A percentile compares a stretch with the other conserved stretches of the same genome.
Conservation (phyloP, 176 grass and related monocot species). For the Musa schizocarpa region DNA sequence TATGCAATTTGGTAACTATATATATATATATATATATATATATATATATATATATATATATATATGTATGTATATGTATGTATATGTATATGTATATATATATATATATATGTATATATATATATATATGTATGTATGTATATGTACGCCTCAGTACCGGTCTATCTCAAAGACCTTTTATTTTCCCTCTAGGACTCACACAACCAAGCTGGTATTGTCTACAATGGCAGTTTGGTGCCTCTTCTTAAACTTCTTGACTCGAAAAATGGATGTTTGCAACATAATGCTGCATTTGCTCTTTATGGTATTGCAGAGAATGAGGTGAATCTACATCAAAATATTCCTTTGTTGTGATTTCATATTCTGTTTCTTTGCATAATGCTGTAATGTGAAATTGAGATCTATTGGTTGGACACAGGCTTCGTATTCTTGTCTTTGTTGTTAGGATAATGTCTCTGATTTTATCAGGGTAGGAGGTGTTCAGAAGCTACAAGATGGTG, state of each 20-base stretch:
- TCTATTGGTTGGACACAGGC: neutral
- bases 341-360: neutral
- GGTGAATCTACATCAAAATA: constrained; percentile 29
- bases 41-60: too few relatives aligned
- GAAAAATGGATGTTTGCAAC: constrained; percentile 97
- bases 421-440: neutral
- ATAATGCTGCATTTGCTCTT: constrained; percentile 99
- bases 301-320: constrained; percentile 99
- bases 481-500: constrained; percentile 92
- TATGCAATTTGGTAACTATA: too few relatives aligned
- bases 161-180: neutral
- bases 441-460: constrained; percentile 83
- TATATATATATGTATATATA: too few relatives aligned
- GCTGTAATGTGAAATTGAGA: neutral
- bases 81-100: too few relatives aligned
- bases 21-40: too few relatives aligned
- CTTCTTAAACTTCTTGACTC: constrained; percentile 98
- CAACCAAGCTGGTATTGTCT: constrained; percentile 99
- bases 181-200: constrained; percentile 64
- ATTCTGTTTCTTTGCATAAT: neutral
- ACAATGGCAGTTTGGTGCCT: constrained; percentile 88
- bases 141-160: too few relatives aligned
- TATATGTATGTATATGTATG: too few relatives aligned
- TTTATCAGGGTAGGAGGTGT: constrained; percentile 97
- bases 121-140: too few relatives aligned